Evolutionary conservation across 148 eudicot genomes (phyloP).

Genomic region (Simmondsia chinensis): DNA sequence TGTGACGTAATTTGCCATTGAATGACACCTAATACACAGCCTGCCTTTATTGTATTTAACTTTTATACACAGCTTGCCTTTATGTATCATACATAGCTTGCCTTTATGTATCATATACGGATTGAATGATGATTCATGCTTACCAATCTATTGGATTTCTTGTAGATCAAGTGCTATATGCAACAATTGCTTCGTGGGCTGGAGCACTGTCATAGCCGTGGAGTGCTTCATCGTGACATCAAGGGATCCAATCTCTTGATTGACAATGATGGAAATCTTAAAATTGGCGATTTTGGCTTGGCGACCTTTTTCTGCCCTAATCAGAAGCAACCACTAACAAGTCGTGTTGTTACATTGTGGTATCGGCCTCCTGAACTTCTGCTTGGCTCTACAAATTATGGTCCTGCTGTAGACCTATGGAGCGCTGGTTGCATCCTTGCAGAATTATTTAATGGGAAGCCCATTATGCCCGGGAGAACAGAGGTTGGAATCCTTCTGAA

Average conservation of each 20-base stretch:
- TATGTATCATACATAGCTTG: too few relatives aligned
- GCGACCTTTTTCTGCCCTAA: constrained; percentile 37
- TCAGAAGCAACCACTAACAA: constrained; percentile 47
- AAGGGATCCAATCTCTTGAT: constrained; percentile 55
- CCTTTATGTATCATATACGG: too few relatives aligned
- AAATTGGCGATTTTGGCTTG: constrained; percentile 63
- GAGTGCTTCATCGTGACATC: constrained; percentile 60
- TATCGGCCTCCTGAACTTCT: constrained; percentile 70
- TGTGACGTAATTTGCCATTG: too few relatives aligned
- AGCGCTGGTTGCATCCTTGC: constrained; percentile 70
- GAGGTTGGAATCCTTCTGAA: constrained; percentile 39
- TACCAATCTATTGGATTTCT: too few relatives aligned
- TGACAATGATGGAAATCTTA: constrained; percentile 46
- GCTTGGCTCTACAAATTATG: constrained; percentile 58
- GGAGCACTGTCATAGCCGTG: constrained; percentile 54
- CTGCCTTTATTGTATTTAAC: too few relatives aligned
- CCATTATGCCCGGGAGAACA: constrained; percentile 69
- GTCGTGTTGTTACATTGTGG: constrained; percentile 68
- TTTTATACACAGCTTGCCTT: too few relatives aligned
- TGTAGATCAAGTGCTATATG: constrained; percentile 64
- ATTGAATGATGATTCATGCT: too few relatives aligned
- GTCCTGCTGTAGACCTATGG: constrained; percentile 56
- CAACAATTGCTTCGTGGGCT: constrained; percentile 54
- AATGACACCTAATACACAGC: too few relatives aligned
- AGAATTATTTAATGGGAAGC: constrained; percentile 49